phyloP scores from a whole-genome alignment of 1,284 basidiomycete species.

The Mycosarcoma maydis region DNA sequence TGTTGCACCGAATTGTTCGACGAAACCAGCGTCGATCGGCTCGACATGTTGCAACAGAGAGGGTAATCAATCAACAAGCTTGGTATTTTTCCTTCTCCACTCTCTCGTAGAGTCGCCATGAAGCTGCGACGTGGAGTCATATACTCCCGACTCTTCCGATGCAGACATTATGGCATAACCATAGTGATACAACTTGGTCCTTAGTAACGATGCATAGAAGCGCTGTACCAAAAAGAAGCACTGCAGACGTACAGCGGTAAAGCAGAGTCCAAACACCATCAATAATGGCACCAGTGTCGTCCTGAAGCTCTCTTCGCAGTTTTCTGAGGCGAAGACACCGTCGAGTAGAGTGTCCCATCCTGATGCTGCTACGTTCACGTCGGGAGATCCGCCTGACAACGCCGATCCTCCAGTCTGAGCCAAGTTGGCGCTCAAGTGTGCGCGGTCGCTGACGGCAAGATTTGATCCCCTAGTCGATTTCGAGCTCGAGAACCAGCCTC shows the following conservation, averaged over 20 bases:
- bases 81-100: conserved; percentile 28
- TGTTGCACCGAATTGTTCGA: neutral
- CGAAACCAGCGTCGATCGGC: conserved; percentile 16
- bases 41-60: too few relatives aligned
- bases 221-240: conserved; percentile 47
- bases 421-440: neutral
- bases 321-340: conserved; percentile 43
- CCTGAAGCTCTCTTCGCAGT: conserved; percentile 53
- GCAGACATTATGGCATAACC: conserved; percentile 16
- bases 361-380: conserved; percentile 22
- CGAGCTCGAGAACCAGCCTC: conserved; percentile 23
- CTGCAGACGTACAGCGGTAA: conserved; percentile 41
- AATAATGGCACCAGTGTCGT: conserved; percentile 41
- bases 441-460: neutral
- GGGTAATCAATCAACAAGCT: conserved; percentile 26
- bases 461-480: neutral
- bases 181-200: conserved; percentile 31
- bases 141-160: conserved; percentile 9
- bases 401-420: neutral
- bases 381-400: neutral
- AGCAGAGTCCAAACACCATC: conserved; percentile 38
- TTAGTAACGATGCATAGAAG: conserved; percentile 24
- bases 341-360: conserved; percentile 50
- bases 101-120: conserved; percentile 4
- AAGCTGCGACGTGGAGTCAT: conserved; percentile 23